Base-by-base conservation (phyloP, 108 stramenopile genomes). In the Pseudonitzschia delicatissima region DNA sequence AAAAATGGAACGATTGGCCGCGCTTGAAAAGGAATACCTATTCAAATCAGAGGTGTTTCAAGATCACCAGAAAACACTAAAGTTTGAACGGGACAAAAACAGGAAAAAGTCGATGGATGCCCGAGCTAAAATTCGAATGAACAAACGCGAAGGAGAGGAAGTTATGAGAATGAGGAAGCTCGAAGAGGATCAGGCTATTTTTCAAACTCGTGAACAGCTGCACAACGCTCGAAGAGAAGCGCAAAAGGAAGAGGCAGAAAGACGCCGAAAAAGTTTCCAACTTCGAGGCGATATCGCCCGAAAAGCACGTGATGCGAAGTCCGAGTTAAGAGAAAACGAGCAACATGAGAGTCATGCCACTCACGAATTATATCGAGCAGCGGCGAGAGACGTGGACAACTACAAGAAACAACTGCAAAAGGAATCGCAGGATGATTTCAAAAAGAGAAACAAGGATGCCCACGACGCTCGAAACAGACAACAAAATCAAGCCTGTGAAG, bases 21-120 rank as follows among this genome's bases (percentile, higher is more conserved):
- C 74, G 37, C 53, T 87, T 9, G 87, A 87, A 18, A 71, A 84
- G 68, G 85, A 88, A 68, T 73, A 76, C 20, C 52, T 83, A 37
- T 92, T 89, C 74, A 92, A 92, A 39, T 92, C 91, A 15, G 29
- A 64, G 35, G 84, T 82, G 13, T 83, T 77, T 68, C 86, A 83
- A n/a, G 84, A 88, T 29, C 91, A 92, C 35, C 81, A 88, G 44
- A 72, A 84, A 68, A 79, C 68, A n/a, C 66, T 93, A n/a, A 83
- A 86, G 66, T 79, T 86, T 45, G 78, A 81, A 40, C 76, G 76
- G 58, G 86, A 91, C 35, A 52, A 62, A 32, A 76, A 83, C n/a
- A 83, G 84, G 12, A 77, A 88, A 9, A 77, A 68, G 66, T 90
- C 88, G 1, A 80, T 77, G 27, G 82, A 80, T 23, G 71, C 75